phyloP scores from a whole-genome alignment of 2,329 filamentous ascomycete genomes.

The Ophiostoma sp. region DNA sequence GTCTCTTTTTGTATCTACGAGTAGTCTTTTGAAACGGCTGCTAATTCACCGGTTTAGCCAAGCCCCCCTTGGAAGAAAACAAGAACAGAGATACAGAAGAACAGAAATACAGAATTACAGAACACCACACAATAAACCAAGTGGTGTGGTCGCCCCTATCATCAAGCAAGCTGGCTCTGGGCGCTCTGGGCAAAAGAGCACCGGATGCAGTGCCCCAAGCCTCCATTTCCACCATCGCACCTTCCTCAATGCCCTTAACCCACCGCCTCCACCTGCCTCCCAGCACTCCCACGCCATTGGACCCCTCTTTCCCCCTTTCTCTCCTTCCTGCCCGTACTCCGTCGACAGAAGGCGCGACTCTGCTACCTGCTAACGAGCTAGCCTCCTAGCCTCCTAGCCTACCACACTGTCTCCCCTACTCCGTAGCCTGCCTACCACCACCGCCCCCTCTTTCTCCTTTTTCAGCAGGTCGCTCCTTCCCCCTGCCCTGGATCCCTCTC shows the following conservation, averaged over 20 bases:
- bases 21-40: slow-evolving; percentile 3
- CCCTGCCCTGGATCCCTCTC: not conserved
- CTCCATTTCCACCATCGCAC: slow-evolving; percentile 10
- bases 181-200: not conserved
- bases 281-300: slow-evolving; percentile 21
- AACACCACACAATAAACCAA: no score
- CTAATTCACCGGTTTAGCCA: not conserved
- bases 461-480: slow-evolving; percentile 21
- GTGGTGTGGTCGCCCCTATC: no score
- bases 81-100: no score
- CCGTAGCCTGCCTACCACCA: no score
- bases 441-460: slow-evolving; percentile 22
- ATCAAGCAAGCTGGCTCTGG: not conserved
- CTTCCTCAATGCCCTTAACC: slow-evolving; percentile 11
- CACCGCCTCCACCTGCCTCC: slow-evolving; percentile 10
- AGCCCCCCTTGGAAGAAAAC: not conserved
- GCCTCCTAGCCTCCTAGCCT: not conserved
- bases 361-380: not conserved
- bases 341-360: slow-evolving; percentile 7
- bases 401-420: not conserved
- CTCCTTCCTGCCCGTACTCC: not conserved
- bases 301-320: slow-evolving; percentile 21
- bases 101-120: no score
- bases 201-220: not conserved
- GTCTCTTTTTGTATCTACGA: not conserved